Percentiles rank a stretch among this genome's conserved stretches.
Evolutionary conservation across 2,329 filamentous ascomycete genomes (phyloP).

Genomic region (Cercospora sojina): DNA sequence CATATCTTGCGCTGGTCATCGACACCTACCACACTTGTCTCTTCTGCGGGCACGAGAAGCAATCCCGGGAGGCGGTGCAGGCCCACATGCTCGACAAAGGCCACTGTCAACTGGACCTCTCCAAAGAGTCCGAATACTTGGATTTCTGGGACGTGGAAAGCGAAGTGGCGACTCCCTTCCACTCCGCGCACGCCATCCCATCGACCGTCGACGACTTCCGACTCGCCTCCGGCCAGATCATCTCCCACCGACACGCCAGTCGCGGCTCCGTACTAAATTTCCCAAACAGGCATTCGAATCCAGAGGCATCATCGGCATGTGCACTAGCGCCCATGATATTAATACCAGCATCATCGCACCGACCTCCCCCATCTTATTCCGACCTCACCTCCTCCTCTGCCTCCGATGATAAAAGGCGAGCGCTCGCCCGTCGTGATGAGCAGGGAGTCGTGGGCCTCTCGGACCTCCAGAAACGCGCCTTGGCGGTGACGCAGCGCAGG

Average conservation of each 20-base stretch:
- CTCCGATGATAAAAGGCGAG: neutral
- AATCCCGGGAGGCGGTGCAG: conserved; percentile 48
- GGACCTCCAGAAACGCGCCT: conserved; percentile 17
- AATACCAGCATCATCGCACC: conserved; percentile 2
- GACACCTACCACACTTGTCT: conserved; percentile 53
- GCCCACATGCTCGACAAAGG: conserved; percentile 54
- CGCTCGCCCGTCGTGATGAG: conserved; percentile 18
- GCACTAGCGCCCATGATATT: neutral
- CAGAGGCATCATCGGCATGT: neutral
- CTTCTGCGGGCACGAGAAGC: conserved; percentile 48
- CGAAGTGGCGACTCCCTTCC: neutral
- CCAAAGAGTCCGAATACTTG: conserved; percentile 20
- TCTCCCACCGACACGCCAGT: conserved; percentile 6
- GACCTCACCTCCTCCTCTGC: conserved; percentile 9
- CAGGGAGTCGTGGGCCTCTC: conserved; percentile 21
- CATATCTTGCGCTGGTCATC: conserved; percentile 52
- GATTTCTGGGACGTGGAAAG: conserved; percentile 22
- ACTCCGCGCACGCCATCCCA: neutral
- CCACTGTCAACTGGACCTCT: conserved; percentile 43
- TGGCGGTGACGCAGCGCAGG: conserved; percentile 20
- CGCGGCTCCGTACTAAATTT: neutral
- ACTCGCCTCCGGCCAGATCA: conserved; percentile 18
- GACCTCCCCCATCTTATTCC: conserved; percentile 1
- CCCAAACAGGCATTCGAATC: conserved; percentile 8
- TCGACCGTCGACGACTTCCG: conserved; percentile 15